These are phyloP conservation scores for Medicago lupulina DNA, from an alignment of 306 rosid genomes.

Conservation along the genomic window DNA sequence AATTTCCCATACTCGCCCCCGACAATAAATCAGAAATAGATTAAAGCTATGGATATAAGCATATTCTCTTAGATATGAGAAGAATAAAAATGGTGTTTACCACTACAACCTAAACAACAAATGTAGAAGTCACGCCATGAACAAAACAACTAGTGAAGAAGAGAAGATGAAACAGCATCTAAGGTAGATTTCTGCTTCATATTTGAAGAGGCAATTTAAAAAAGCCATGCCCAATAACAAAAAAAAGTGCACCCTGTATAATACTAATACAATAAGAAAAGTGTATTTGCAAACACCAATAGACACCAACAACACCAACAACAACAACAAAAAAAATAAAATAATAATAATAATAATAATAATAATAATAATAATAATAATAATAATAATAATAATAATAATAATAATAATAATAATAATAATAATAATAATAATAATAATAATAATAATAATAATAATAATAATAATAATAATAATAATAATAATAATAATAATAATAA, in stretches of 20 bases:
- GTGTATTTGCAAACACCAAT: not conserved
- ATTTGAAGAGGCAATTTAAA: not conserved
- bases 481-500: conserved; percentile 8
- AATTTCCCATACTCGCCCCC: not conserved
- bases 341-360: conserved; percentile 1
- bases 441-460: conserved; percentile 3
- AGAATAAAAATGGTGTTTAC: not conserved
- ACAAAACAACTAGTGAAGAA: not conserved
- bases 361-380: not conserved
- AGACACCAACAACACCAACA: no score
- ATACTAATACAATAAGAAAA: not conserved
- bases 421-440: conserved; percentile 1
- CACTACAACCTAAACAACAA: not conserved
- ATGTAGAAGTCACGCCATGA: not conserved
- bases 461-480: conserved; percentile 2
- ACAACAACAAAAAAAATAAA: not conserved
- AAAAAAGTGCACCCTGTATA: not conserved
- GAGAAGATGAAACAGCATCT: not conserved
- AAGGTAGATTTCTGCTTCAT: conserved; percentile 1
- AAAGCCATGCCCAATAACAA: not conserved
- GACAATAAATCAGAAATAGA: conserved; percentile 1
- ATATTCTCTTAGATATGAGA: not conserved
- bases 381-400: conserved; percentile 8
- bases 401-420: conserved; percentile 1
- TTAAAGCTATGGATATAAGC: not conserved